Evolutionary conservation across 1,139 yeast genomes (phyloP).

Genomic region (Suhomyces yuchorum): DNA sequence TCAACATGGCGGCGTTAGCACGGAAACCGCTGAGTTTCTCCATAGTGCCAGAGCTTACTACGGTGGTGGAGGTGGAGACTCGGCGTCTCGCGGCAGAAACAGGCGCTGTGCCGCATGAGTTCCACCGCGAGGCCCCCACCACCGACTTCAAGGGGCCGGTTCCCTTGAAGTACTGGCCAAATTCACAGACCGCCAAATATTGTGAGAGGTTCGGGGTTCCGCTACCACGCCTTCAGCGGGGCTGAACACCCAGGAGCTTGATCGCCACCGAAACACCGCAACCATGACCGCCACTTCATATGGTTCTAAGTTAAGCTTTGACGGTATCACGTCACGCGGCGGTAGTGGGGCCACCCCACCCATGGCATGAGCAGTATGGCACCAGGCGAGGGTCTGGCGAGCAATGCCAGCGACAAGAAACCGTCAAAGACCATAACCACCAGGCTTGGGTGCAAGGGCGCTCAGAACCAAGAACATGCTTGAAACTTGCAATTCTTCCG

Average conservation of each 20-base stretch:
- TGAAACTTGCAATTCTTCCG: no score
- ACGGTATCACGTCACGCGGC: not conserved
- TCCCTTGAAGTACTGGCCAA: conserved; percentile 37
- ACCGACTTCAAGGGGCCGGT: conserved; percentile 15
- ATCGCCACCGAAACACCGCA: no score
- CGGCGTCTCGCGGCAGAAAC: conserved; percentile 18
- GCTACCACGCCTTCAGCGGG: not conserved
- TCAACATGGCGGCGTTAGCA: conserved; percentile 11
- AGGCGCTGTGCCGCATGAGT: conserved; percentile 27
- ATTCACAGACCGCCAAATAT: conserved; percentile 39
- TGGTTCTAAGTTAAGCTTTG: not conserved
- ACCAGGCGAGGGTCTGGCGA: no score
- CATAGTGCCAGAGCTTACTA: conserved; percentile 24
- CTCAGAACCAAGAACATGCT: no score
- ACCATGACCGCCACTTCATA: no score
- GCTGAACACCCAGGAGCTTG: not conserved
- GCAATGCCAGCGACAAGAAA: no score
- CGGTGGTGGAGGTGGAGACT: conserved; percentile 26
- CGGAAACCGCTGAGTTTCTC: conserved; percentile 9
- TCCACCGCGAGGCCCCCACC: conserved; percentile 35
- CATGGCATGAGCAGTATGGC: no score
- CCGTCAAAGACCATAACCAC: no score
- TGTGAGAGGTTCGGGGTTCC: conserved; percentile 26
- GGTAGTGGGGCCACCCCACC: not conserved
- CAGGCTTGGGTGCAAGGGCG: no score